These are phyloP conservation scores for Beauveria sp. DNA, from an alignment of 2,329 filamentous ascomycete genomes.

Conservation along the genomic window DNA sequence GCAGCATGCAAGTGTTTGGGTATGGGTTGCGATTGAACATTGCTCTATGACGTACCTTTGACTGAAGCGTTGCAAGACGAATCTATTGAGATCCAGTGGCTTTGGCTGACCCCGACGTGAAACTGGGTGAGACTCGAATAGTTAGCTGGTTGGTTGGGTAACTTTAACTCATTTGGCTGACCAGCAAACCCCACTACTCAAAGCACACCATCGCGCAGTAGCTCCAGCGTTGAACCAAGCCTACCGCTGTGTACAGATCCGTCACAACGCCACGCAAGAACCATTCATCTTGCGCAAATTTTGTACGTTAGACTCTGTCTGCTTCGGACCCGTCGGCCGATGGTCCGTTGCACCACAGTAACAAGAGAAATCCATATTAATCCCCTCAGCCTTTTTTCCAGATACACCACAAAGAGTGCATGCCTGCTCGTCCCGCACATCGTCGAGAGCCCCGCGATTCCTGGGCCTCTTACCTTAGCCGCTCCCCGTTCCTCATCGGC, in stretches of 20 bases:
- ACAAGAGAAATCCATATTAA: not conserved
- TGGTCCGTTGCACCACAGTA: not conserved
- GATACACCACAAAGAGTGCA: not conserved
- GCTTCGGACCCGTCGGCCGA: conserved; percentile 2
- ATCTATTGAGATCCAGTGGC: too few relatives aligned
- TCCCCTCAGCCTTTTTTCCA: not conserved
- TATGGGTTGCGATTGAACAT: not conserved
- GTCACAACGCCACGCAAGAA: not conserved
- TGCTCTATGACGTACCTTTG: not conserved
- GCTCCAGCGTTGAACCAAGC: not conserved
- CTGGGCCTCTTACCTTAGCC: not conserved
- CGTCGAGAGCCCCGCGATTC: conserved; percentile 1
- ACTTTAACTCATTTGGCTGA: too few relatives aligned
- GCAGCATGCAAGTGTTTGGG: not conserved
- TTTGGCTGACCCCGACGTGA: not conserved
- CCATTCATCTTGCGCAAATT: not conserved
- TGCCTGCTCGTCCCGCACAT: not conserved
- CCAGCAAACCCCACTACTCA: not conserved
- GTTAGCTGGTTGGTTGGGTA: too few relatives aligned
- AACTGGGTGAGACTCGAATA: too few relatives aligned
- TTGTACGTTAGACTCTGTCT: not conserved
- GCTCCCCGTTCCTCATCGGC: not conserved
- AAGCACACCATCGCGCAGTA: not conserved
- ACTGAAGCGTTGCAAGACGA: too few relatives aligned
- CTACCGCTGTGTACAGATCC: not conserved